phyloP scores from a whole-genome alignment of 1,284 basidiomycete species.

The Cutaneotrichosporon curvatum region DNA sequence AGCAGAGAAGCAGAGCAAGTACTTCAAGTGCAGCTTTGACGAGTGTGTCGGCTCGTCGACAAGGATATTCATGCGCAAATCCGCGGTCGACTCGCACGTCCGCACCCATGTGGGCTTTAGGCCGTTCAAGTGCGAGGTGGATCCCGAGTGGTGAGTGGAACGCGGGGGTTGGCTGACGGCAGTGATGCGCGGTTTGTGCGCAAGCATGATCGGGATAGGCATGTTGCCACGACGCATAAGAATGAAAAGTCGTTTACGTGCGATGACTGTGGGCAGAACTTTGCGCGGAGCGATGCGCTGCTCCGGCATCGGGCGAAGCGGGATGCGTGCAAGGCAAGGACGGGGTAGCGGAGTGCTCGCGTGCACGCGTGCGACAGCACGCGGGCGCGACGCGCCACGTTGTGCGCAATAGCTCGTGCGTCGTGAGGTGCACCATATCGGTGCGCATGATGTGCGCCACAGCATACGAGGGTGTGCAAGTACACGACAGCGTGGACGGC shows the following conservation, averaged over 20 bases:
- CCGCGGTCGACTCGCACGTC: slow-evolving; percentile 18
- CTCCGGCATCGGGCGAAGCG: slow-evolving; percentile 20
- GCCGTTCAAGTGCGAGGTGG: slow-evolving; percentile 16
- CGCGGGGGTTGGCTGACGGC: not conserved
- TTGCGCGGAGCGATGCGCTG: slow-evolving; percentile 19
- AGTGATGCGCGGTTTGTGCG: slow-evolving; percentile 17
- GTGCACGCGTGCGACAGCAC: too few relatives aligned
- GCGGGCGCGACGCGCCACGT: too few relatives aligned
- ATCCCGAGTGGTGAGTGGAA: slow-evolving; percentile 16
- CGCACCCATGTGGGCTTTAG: slow-evolving; percentile 19
- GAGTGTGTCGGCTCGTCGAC: slow-evolving; percentile 10
- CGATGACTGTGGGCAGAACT: slow-evolving; percentile 17
- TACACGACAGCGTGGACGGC: too few relatives aligned
- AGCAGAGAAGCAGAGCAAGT: slow-evolving; percentile 19
- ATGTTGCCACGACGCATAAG: slow-evolving; percentile 16
- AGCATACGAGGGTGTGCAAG: too few relatives aligned
- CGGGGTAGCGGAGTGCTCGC: not conserved
- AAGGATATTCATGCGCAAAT: slow-evolving; percentile 18
- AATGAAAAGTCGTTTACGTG: slow-evolving; percentile 19
- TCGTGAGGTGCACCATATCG: too few relatives aligned
- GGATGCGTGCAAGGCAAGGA: slow-evolving; percentile 16
- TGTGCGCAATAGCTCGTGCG: too few relatives aligned
- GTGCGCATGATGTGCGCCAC: too few relatives aligned
- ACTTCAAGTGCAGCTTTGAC: slow-evolving; percentile 19
- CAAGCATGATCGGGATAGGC: slow-evolving; percentile 20